These are phyloP conservation scores for Bauhinia variegata DNA, from an alignment of 306 rosid species.

Conservation along the genomic window DNA sequence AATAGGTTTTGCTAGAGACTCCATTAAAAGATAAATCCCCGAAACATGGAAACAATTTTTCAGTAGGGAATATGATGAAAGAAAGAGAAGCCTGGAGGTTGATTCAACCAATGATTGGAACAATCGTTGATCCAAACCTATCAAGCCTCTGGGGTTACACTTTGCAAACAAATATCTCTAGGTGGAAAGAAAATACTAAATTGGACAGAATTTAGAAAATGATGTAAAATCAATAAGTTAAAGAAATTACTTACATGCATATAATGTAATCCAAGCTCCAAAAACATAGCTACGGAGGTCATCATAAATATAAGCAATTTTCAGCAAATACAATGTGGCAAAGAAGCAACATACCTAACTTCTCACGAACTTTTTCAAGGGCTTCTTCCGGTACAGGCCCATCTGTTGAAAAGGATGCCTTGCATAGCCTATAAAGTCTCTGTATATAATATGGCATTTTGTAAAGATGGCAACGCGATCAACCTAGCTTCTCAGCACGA, in stretches of 20 bases:
- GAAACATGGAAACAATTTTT: not conserved
- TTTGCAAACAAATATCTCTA: not conserved
- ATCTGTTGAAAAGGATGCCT: constrained; percentile 65
- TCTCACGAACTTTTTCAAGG: constrained; percentile 69
- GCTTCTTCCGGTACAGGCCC: constrained; percentile 93
- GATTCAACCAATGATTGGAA: not conserved
- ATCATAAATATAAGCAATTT: constrained; percentile 1
- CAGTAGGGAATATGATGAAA: not conserved
- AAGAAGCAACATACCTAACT: constrained; percentile 68
- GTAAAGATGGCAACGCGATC: constrained; percentile 56
- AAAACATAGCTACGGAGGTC: not conserved
- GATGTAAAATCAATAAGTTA: constrained; percentile 22
- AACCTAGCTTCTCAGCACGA: constrained; percentile 55
- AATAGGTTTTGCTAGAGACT: constrained; percentile 1
- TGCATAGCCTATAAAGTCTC: constrained; percentile 84
- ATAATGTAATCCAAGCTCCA: not conserved
- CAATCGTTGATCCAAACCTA: not conserved
- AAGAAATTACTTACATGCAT: no score
- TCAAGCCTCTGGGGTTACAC: not conserved
- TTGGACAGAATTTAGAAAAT: constrained; percentile 3
- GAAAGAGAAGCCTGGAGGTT: constrained; percentile 8
- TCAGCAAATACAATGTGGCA: constrained; percentile 11
- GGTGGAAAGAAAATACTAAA: constrained; percentile 15
- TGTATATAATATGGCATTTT: constrained; percentile 91
- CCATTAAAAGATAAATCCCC: constrained; percentile 7